A percentile compares a stretch with the other conserved stretches of the same genome.
Evolutionary conservation across 306 rosid species (phyloP).

Genomic region (Prunus padus): DNA sequence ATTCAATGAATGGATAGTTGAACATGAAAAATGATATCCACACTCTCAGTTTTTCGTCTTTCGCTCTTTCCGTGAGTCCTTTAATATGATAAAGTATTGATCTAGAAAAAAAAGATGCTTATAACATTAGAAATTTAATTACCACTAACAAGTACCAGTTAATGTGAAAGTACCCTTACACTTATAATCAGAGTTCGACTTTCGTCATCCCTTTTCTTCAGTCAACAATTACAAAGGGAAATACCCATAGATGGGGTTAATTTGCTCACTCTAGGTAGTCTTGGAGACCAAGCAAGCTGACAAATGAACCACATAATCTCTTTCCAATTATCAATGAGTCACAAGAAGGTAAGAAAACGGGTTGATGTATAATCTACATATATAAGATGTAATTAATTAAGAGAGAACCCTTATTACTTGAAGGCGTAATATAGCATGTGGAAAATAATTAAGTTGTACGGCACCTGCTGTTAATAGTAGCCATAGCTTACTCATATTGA

Average conservation of each 20-base stretch:
- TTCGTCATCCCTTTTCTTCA: not conserved
- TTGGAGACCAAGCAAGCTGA: conserved; percentile 10
- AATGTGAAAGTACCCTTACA: not conserved
- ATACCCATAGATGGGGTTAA: not conserved
- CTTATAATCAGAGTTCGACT: not conserved
- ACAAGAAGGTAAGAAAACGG: not conserved
- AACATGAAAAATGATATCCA: not conserved
- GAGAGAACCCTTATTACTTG: not conserved
- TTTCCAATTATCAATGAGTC: not conserved
- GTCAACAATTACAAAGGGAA: not conserved
- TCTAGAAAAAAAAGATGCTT: too few relatives aligned
- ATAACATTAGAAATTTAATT: too few relatives aligned
- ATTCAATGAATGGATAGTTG: not conserved
- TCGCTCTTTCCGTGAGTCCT: not conserved
- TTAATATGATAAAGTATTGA: not conserved
- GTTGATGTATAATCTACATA: not conserved
- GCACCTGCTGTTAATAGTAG: conserved; percentile 4
- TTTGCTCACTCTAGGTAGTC: not conserved
- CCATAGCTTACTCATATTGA: not conserved
- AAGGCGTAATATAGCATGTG: conserved; percentile 5
- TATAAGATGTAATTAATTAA: not conserved
- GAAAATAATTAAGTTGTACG: not conserved
- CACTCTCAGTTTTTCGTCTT: not conserved
- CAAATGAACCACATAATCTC: not conserved
- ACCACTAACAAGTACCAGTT: too few relatives aligned